A percentile compares a stretch with the other conserved stretches of the same genome.
These are phyloP conservation scores for Pythium apleroticum DNA, from an alignment of 352 stramenopile genomes.

Conservation along the genomic window DNA sequence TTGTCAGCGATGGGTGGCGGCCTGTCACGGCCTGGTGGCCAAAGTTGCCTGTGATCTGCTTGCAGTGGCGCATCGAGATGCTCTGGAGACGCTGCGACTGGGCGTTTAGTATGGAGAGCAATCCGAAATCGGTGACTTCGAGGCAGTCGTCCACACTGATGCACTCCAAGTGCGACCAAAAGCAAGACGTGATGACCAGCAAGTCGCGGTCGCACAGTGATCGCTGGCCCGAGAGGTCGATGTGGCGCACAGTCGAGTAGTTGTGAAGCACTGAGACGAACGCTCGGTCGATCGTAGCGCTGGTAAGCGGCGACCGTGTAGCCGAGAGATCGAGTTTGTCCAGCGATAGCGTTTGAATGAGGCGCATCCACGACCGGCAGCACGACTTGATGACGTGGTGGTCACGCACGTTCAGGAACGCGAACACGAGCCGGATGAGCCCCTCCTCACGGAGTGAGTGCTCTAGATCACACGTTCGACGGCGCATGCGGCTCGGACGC, in stretches of 20 bases:
- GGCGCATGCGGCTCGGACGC: slow-evolving; percentile 16
- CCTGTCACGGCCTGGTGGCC: slow-evolving; percentile 42
- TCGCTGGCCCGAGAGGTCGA: slow-evolving; percentile 76
- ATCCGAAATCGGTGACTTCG: slow-evolving; percentile 75
- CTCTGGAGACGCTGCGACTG: slow-evolving; percentile 64
- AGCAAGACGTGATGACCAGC: slow-evolving; percentile 78
- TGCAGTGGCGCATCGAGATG: slow-evolving; percentile 79
- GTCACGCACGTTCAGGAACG: slow-evolving; percentile 73
- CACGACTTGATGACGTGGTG: slow-evolving; percentile 64
- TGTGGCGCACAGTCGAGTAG: slow-evolving; percentile 56
- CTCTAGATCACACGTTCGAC: slow-evolving; percentile 37
- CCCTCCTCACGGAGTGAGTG: slow-evolving; percentile 53
- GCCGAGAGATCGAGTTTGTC: slow-evolving; percentile 64
- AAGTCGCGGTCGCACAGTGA: slow-evolving; percentile 66
- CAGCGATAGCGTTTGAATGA: slow-evolving; percentile 70
- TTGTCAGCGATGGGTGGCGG: slow-evolving; percentile 55
- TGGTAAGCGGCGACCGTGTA: slow-evolving; percentile 45
- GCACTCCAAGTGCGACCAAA: slow-evolving; percentile 71
- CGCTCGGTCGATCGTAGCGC: slow-evolving; percentile 49
- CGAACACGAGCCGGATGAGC: slow-evolving; percentile 57
- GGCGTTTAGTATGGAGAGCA: slow-evolving; percentile 81
- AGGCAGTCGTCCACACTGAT: slow-evolving; percentile 71
- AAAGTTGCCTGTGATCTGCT: slow-evolving; percentile 63
- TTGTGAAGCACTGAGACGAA: slow-evolving; percentile 63
- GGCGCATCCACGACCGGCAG: slow-evolving; percentile 56